Percentiles rank a stretch among this genome's conserved stretches.
Conservation (phyloP, 192 early-diverging fungal genomes). For the Powellomyces hirtus region DNA sequence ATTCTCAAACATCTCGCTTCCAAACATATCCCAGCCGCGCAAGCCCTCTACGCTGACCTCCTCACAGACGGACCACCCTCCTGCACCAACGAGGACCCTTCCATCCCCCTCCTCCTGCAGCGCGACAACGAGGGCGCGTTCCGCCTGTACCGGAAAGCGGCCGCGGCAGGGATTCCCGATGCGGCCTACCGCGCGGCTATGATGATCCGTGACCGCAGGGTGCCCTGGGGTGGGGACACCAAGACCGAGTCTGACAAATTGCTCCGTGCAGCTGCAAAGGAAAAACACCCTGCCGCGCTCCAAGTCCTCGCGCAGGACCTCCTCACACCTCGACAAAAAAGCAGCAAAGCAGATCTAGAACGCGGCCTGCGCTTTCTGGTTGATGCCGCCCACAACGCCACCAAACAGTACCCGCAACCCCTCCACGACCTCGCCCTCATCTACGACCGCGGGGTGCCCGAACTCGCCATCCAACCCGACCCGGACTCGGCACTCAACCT, state of each 20-base stretch:
- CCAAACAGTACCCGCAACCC: neutral
- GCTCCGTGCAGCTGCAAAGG: neutral
- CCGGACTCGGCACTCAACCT: neutral
- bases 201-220: conserved; percentile 2
- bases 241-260: neutral
- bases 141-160: conserved; percentile 1
- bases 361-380: neutral
- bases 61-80: neutral
- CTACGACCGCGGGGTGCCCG: neutral
- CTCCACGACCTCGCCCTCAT: neutral
- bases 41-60: neutral
- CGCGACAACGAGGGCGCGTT: conserved; percentile 15
- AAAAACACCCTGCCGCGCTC: conserved; percentile 10
- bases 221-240: conserved; percentile 5
- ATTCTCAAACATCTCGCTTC: neutral
- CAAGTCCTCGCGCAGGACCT: conserved; percentile 1
- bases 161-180: neutral
- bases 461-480: neutral
- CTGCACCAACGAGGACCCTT: neutral
- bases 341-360: neutral
- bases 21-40: neutral
- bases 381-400: neutral
- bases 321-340: neutral
- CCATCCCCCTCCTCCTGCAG: neutral
- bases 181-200: conserved; percentile 11